Evolutionary conservation across 2,329 filamentous ascomycete genomes (phyloP).

Genomic region (Ambrosiella xylebori): DNA sequence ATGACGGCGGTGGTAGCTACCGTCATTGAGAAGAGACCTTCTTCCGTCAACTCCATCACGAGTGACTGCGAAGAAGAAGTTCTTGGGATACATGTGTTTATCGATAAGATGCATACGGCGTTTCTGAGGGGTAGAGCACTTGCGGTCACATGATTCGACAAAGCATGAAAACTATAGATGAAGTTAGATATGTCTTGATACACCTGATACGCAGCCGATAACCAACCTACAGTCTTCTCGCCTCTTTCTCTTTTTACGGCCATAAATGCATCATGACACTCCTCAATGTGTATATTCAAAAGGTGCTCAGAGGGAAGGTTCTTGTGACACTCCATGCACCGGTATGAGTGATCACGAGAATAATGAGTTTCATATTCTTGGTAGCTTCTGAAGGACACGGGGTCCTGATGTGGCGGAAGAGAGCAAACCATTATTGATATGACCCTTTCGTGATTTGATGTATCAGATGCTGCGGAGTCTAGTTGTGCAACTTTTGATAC

Average conservation of each 20-base stretch:
- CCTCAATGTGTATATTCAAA: conserved; percentile 69
- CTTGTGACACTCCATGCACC: conserved; percentile 67
- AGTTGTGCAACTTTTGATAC: conserved; percentile 42
- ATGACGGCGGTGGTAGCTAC: conserved; percentile 29
- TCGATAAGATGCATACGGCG: conserved; percentile 77
- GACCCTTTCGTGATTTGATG: conserved; percentile 20
- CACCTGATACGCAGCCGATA: not conserved
- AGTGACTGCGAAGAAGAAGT: conserved; percentile 76
- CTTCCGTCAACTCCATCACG: conserved; percentile 79
- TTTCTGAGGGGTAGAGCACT: conserved; percentile 71
- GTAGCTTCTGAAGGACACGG: conserved; percentile 54
- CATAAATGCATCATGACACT: conserved; percentile 72
- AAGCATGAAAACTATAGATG: conserved; percentile 62
- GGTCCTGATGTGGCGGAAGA: conserved; percentile 60
- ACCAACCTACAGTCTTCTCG: conserved; percentile 58
- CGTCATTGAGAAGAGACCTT: conserved; percentile 56
- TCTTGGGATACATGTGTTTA: conserved; percentile 80
- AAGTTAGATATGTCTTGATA: conserved; percentile 2
- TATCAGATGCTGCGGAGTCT: conserved; percentile 24
- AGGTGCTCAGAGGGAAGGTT: conserved; percentile 80
- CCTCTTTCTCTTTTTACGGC: conserved; percentile 58
- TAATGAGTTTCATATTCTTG: conserved; percentile 82
- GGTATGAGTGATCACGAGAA: conserved; percentile 59
- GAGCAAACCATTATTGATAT: conserved; percentile 54
- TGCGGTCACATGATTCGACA: conserved; percentile 69